These are phyloP conservation scores for Pelagophyceae sp. DNA, from an alignment of 352 stramenopile genomes.

Conservation along the genomic window DNA sequence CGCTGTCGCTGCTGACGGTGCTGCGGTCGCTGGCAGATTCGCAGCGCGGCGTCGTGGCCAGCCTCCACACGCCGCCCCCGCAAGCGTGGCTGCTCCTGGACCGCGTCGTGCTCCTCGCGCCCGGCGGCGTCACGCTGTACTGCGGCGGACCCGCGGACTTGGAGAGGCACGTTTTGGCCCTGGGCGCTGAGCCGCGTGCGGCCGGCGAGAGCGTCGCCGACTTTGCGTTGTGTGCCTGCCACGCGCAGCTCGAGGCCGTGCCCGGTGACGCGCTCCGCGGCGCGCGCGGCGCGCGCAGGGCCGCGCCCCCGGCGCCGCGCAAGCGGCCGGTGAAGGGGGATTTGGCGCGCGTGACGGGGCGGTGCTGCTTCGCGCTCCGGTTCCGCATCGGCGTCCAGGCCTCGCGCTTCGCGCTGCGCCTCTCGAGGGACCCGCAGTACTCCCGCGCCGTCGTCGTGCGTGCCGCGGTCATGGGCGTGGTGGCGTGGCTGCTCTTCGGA, in stretches of 20 bases:
- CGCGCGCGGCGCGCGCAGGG: background rate
- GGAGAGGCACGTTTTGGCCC: conserved; percentile 44
- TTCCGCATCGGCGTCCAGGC: conserved; percentile 7
- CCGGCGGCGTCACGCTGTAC: conserved; percentile 77
- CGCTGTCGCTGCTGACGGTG: conserved; percentile 65
- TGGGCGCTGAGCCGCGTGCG: conserved; percentile 49
- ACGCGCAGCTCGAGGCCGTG: conserved; percentile 4
- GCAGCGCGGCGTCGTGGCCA: conserved; percentile 68
- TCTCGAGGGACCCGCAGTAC: conserved; percentile 1
- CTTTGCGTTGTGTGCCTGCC: conserved; percentile 63
- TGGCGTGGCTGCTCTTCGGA: conserved; percentile 23
- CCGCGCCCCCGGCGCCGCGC: background rate
- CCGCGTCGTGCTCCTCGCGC: conserved; percentile 81
- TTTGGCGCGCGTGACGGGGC: background rate
- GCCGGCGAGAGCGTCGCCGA: conserved; percentile 65
- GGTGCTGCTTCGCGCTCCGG: background rate
- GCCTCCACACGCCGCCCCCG: conserved; percentile 63
- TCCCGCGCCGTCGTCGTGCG: conserved; percentile 19
- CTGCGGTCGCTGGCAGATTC: conserved; percentile 68
- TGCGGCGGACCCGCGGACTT: conserved; percentile 60
- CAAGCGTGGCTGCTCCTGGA: conserved; percentile 88
- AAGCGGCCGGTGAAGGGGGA: too few species aligned
- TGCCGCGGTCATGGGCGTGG: conserved; percentile 17
- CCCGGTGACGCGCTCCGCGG: background rate
- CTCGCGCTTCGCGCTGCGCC: background rate